Conservation (phyloP, 768 basidiomycete genomes). For the Neoboletus magnificus region DNA sequence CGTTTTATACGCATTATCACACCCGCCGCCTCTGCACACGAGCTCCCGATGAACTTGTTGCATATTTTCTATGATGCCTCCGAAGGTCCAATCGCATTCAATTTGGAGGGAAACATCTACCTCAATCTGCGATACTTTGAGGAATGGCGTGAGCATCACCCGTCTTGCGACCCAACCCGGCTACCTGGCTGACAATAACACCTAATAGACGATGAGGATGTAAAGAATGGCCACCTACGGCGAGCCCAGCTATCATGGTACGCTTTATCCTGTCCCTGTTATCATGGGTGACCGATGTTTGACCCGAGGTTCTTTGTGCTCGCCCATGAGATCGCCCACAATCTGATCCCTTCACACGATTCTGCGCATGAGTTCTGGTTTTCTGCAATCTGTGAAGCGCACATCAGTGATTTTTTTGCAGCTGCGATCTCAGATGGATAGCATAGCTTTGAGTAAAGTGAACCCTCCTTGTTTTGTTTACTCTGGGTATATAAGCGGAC, state of each 20-base stretch:
- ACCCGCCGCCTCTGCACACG: not conserved
- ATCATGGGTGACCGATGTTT: not conserved
- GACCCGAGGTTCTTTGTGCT: conserved; percentile 68
- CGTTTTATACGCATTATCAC: not conserved
- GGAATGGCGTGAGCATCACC: not conserved
- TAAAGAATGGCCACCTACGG: not conserved
- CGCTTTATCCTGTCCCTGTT: not conserved
- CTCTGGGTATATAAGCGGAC: too few species aligned
- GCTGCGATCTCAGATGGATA: not conserved
- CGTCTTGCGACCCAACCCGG: not conserved
- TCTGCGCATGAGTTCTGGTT: conserved; percentile 92
- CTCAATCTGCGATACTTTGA: not conserved
- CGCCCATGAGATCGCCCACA: conserved; percentile 90
- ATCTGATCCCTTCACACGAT: conserved; percentile 77
- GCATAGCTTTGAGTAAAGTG: too few species aligned
- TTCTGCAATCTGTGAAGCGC: conserved; percentile 75
- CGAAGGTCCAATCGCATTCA: not conserved
- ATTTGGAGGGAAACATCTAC: not conserved
- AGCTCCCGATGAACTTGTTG: not conserved
- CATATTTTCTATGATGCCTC: not conserved
- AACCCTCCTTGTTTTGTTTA: too few species aligned
- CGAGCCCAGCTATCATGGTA: not conserved
- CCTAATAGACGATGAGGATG: not conserved
- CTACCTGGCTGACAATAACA: not conserved
- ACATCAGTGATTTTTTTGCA: conserved; percentile 37